Conservation (phyloP, 192 early-diverging fungal genomes). For the Anaeromyces robustus region DNA sequence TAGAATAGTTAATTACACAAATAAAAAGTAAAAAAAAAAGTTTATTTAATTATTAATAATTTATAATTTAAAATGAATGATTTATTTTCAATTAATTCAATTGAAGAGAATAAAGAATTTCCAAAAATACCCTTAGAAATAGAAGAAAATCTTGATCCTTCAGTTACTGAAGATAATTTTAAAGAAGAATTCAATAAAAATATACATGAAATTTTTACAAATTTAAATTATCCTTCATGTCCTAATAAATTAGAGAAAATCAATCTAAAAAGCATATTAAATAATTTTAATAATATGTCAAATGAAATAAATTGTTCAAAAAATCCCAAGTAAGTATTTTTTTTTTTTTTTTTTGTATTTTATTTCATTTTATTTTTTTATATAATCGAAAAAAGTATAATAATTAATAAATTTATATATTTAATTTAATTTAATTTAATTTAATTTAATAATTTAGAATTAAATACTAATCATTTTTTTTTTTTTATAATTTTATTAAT, state of each 20-base stretch:
- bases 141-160: neutral
- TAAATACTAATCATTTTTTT: no score
- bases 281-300: neutral
- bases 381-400: no score
- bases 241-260: neutral
- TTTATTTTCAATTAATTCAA: no score
- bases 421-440: no score
- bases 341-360: no score
- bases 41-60: no score
- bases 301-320: neutral
- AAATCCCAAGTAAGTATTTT: neutral
- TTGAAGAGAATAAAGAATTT: neutral
- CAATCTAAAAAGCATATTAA: neutral
- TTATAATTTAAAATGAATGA: no score
- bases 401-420: no score
- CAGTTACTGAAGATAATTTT: neutral
- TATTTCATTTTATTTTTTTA: no score
- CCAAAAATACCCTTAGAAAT: neutral
- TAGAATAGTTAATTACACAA: no score
- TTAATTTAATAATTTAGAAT: no score
- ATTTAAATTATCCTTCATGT: neutral
- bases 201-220: neutral
- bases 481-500: neutral
- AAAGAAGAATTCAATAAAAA: neutral
- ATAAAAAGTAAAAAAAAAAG: no score